Base-by-base conservation (phyloP, 2,329 filamentous ascomycete species). In the Colletotrichum sp. region DNA sequence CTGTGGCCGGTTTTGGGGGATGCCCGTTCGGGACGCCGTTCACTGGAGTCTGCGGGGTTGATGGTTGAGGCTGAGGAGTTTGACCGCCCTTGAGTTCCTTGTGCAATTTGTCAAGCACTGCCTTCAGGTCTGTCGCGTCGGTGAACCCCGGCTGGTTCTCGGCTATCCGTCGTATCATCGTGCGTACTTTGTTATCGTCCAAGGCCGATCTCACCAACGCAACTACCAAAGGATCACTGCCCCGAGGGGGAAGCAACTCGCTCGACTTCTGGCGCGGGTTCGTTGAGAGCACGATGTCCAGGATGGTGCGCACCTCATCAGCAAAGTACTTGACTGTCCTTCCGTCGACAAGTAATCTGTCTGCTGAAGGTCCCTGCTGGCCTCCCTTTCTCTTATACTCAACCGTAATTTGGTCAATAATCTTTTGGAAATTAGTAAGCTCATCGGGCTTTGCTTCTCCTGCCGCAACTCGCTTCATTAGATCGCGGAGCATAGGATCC, bases 401-500 rank as follows among this genome's bases (percentile, higher is more conserved):
- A 1, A 84, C 84, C 3, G 93, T 96, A 72, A 97, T 90, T 81
- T 95, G 92, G 80, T 96, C 94, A 77, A 97, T 97, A 57, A 97
- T 94, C 65, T 89, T 90, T 82, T 97, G 95, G 79, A 97, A 97
- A 77, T 93, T 91, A 63, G 92, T 92, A 15, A 97, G 85, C 82
- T 97, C 94, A 16, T 92, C 90, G 48, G 92, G 90, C 15, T 91
- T 92, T 1, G 95, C 77, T 78, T 93, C 90, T 2, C 94, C 94
- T 32, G 93, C 92, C 0, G 95, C 95, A 1, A 97, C 95, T 69
- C 94, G 92, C 82, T 95, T 95, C 95, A 97, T 97, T 0, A 97
- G 87, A 43, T 94, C 92, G 73, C 95, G 93, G 12, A 97, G 86
- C 71, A 93, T 89, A 0, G 92, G 90, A 81, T 97, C 94, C 30